Evolutionary conservation across 73 alveolate genomes (phyloP).

Genomic region (Tetrahymena thermophila): DNA sequence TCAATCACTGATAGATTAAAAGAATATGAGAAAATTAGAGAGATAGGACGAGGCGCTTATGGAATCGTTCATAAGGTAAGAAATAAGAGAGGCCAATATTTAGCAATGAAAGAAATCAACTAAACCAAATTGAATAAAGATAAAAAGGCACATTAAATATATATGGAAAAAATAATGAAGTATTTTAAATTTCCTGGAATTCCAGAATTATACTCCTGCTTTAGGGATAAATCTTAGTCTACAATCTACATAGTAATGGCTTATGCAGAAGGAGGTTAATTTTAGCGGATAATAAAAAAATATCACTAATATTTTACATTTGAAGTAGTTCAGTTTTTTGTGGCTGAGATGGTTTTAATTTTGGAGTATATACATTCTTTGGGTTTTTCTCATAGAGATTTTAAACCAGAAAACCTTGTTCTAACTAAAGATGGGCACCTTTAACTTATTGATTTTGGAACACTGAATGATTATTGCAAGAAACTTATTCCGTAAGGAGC

Average conservation of each 20-base stretch:
- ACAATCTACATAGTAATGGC: not conserved
- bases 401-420: slow-evolving; percentile 44
- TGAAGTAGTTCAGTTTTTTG: slow-evolving; percentile 45
- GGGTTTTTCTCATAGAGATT: slow-evolving; percentile 60
- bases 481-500: not conserved
- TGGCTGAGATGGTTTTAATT: slow-evolving; percentile 53
- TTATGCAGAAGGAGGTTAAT: not conserved
- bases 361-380: slow-evolving; percentile 52
- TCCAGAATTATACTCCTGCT: not conserved
- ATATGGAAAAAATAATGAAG: not conserved
- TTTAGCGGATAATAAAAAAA: not conserved
- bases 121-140: not conserved
- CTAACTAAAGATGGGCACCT: slow-evolving; percentile 28
- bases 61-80: not conserved
- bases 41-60: not conserved
- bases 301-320: slow-evolving; percentile 9
- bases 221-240: not conserved
- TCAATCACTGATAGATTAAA: not conserved
- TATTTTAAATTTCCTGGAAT: not conserved
- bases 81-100: not conserved
- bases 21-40: not conserved
- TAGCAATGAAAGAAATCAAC: not conserved
- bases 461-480: not conserved
- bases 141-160: not conserved
- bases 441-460: slow-evolving; percentile 35